Conservation (phyloP, 2,329 filamentous ascomycete species). For the Decorospora gaudefroyi region DNA sequence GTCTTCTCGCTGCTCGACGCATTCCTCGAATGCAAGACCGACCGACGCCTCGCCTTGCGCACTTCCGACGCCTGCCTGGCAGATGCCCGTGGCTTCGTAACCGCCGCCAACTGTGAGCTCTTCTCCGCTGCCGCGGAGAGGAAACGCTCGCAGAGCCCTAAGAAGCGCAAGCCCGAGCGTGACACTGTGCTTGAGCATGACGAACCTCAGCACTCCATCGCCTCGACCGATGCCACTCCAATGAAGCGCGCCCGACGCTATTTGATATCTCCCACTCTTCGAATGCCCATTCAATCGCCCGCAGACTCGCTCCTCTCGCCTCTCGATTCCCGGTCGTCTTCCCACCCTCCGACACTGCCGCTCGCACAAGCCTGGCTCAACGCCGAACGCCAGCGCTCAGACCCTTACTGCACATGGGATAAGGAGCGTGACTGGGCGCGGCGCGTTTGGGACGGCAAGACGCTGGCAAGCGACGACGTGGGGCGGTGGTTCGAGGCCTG, state of each 20-base stretch:
- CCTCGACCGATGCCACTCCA: background rate
- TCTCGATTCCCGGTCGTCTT: conserved; percentile 2
- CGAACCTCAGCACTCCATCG: background rate
- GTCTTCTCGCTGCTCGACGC: conserved; percentile 10
- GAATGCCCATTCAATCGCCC: background rate
- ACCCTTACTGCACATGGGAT: conserved; percentile 5
- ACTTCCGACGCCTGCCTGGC: background rate
- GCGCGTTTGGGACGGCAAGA: conserved; percentile 7
- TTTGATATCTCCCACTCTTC: background rate
- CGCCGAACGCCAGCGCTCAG: conserved; percentile 8
- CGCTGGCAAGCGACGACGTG: too few relatives aligned
- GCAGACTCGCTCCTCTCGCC: conserved; percentile 2
- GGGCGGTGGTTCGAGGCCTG: too few relatives aligned
- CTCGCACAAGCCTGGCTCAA: conserved; percentile 11
- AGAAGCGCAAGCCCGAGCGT: conserved; percentile 10
- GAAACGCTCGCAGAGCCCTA: conserved; percentile 4
- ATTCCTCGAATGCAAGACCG: conserved; percentile 9
- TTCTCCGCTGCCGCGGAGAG: conserved; percentile 2
- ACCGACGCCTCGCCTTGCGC: conserved; percentile 9
- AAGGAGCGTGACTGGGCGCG: conserved; percentile 9
- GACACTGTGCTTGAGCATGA: background rate
- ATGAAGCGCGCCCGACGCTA: background rate
- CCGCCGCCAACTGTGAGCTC: conserved; percentile 8
- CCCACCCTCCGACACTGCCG: background rate
- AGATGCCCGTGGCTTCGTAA: conserved; percentile 6